Percentiles rank a stretch among this genome's conserved stretches.
Evolutionary conservation across 169 alveolate species (phyloP).

Genomic region (Sarcocystis neurona): DNA sequence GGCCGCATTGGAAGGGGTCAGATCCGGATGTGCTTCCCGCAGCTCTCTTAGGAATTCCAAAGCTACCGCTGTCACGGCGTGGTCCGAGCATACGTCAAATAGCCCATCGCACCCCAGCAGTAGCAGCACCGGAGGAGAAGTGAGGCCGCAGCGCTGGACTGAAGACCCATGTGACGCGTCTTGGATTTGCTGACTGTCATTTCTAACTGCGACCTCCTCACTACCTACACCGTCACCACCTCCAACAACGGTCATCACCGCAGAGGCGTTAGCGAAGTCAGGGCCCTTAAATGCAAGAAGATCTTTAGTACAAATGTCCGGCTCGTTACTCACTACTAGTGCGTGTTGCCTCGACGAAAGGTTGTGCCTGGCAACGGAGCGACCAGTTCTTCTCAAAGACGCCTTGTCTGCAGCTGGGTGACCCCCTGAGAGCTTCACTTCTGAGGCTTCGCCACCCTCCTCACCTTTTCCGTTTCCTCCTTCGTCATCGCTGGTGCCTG

Average conservation of each 20-base stretch:
- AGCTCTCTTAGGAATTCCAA: constrained; percentile 14
- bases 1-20: constrained; percentile 46
- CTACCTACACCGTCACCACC: no score
- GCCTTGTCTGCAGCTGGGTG: background rate
- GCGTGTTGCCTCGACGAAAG: no score
- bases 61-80: constrained; percentile 8
- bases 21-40: constrained; percentile 25
- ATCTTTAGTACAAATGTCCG: background rate
- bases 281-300: background rate
- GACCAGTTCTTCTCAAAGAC: no score
- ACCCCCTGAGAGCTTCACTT: background rate
- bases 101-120: constrained; percentile 51
- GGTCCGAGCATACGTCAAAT: constrained; percentile 37
- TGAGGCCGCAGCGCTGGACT: background rate
- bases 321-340: constrained; percentile 6
- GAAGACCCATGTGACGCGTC: no score
- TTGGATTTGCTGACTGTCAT: no score
- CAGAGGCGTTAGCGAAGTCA: background rate
- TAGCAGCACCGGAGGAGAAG: constrained; percentile 39
- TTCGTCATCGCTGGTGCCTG: no score
- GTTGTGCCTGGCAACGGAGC: no score
- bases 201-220: no score
- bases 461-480: no score
- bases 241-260: no score
- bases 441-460: no score